Conservation (phyloP, 148 eudicot species). For the Mesembryanthemum crystallinum region DNA sequence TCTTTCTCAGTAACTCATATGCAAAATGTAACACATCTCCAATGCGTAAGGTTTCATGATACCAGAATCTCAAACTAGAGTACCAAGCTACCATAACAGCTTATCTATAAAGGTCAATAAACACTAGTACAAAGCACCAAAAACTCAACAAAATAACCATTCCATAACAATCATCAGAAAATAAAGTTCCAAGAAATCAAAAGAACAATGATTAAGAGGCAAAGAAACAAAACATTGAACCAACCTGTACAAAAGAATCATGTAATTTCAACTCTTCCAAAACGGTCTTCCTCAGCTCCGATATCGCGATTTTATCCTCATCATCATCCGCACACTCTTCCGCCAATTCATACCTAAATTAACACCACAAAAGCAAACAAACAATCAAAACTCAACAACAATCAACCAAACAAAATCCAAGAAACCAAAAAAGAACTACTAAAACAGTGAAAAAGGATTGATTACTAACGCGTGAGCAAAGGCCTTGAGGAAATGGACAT, state of each 20-base stretch:
- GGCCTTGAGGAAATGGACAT: constrained; percentile 74
- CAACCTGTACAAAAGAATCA: constrained; percentile 71
- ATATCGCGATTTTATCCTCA: constrained; percentile 64
- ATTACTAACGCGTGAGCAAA: constrained; percentile 71
- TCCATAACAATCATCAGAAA: neutral
- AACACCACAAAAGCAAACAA: too few species aligned
- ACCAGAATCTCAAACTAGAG: neutral
- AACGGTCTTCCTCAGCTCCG: constrained; percentile 52
- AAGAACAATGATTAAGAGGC: neutral
- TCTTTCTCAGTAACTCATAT: neutral
- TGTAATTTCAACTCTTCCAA: constrained; percentile 81
- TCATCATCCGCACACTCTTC: constrained; percentile 94
- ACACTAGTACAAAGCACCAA: neutral
- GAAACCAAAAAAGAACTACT: neutral
- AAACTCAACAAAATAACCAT: neutral
- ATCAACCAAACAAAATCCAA: neutral
- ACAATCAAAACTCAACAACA: neutral
- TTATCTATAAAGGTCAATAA: neutral
- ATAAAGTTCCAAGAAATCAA: neutral
- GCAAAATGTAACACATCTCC: neutral
- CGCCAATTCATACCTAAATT: constrained; percentile 73
- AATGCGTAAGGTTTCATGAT: neutral
- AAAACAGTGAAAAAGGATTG: neutral
- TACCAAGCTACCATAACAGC: neutral
- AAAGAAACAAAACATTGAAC: constrained; percentile 19